Evolutionary conservation across 345 rosid species (phyloP).

Genomic region (Clausena lansium): DNA sequence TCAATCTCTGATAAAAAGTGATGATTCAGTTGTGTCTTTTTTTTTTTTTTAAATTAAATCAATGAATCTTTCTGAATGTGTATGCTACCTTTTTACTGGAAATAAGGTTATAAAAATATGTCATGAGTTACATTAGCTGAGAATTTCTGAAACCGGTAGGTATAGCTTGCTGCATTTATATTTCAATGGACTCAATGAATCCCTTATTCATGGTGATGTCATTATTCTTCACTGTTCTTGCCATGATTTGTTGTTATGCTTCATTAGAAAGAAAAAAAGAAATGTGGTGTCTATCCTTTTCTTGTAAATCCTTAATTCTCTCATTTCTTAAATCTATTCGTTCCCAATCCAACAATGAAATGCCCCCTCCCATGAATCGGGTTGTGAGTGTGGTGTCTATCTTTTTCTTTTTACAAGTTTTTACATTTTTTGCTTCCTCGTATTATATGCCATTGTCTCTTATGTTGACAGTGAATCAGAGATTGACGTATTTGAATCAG

Average conservation of each 20-base stretch:
- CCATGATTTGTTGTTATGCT: neutral
- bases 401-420: neutral
- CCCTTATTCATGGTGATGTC: neutral
- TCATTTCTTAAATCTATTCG: too few relatives aligned
- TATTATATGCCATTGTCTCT: neutral
- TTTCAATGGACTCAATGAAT: neutral
- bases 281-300: neutral
- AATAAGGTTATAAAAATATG: neutral
- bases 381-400: neutral
- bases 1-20: neutral
- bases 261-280: too few relatives aligned
- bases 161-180: neutral
- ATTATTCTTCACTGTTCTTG: neutral
- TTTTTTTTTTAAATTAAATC: neutral
- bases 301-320: too few relatives aligned
- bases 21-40: neutral
- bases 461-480: slow-evolving; percentile 65
- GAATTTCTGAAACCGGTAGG: neutral
- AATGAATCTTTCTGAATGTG: slow-evolving; percentile 2
- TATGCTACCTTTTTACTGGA: neutral
- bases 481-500: slow-evolving; percentile 84
- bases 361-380: too few relatives aligned
- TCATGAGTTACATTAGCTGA: neutral
- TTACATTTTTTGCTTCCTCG: neutral
- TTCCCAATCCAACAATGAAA: too few relatives aligned